Evolutionary conservation across 768 basidiomycete genomes (phyloP), one percentile per base, ranked within the genome.

Genomic region (Trametes punicea): DNA sequence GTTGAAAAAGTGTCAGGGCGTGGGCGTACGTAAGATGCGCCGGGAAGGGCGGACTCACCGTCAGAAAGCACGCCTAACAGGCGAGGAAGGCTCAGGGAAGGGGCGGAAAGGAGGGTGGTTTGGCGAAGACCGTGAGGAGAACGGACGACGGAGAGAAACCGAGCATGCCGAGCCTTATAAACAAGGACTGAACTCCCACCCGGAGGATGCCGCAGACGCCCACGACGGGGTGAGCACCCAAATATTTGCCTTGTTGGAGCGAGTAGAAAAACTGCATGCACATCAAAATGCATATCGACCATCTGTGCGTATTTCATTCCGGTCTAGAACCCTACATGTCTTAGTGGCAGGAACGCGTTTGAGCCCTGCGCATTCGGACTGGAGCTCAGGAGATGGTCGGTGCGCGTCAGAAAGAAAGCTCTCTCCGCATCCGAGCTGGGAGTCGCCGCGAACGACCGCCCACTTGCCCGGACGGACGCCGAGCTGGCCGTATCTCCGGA

Each of bases 121-220:
- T n/a, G n/a, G n/a, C n/a, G 62, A 57, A 65, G 48, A 60, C 63
- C 62, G 63, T 38, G 62, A 54, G 57, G 59, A 47, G 45, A 50
- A 57, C 44, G 55, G 55, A 49, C 30, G 51, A 53, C 25, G 34
- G 25, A 25, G 26, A 33, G 36, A 16, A 13, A n/a, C 9, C 18
- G n/a, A 11, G 38, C 39, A 18, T 13, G 16, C 16, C 27, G 21
- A 42, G 29, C 36, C 27, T 60, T 55, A 60, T 59, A 60, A 56
- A 55, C 29, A 42, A 50, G 31, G 20, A n/a, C n/a, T n/a, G n/a
- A n/a, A n/a, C 23, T 16, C 30, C 26, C 18, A n/a, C 20, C 51
- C 34, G 51, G 50, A 38, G 51, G 21, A 34, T 51, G 25, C 51
- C 57, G 51, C 39, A 44, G 23, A 21, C 51, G 46, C 51, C 20